Percentiles rank a stretch among this genome's conserved stretches.
Conservation (phyloP, 768 basidiomycete genomes). For the Rhizopogon sp. region DNA sequence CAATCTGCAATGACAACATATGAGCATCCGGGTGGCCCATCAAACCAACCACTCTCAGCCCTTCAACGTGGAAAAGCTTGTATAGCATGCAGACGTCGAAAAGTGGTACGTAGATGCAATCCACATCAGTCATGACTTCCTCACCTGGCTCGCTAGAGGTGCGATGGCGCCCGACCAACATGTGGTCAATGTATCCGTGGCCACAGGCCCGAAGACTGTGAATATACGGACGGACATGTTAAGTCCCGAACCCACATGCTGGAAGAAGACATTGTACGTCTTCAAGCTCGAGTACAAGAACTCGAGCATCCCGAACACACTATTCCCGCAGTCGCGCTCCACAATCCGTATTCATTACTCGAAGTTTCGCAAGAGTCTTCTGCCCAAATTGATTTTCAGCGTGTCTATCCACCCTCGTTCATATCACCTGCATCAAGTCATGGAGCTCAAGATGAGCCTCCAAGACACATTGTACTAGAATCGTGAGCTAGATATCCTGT, state of each 20-base stretch:
- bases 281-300: constrained; percentile 54
- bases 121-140: too few species aligned
- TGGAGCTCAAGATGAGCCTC: constrained; percentile 23
- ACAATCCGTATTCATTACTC: constrained; percentile 40
- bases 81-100: constrained; percentile 48
- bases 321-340: constrained; percentile 43
- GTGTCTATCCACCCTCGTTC: neutral
- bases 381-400: neutral
- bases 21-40: neutral
- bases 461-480: constrained; percentile 22
- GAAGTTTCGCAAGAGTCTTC: neutral
- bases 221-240: constrained; percentile 61
- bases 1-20: neutral
- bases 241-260: constrained; percentile 56
- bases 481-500: constrained; percentile 22
- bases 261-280: constrained; percentile 51
- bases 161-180: constrained; percentile 58
- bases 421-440: constrained; percentile 5
- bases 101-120: constrained; percentile 32
- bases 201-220: constrained; percentile 62
- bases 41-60: constrained; percentile 12
- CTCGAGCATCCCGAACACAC: constrained; percentile 48
- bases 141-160: constrained; percentile 40
- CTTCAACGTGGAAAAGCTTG: constrained; percentile 49
- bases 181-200: constrained; percentile 60